phyloP scores from a whole-genome alignment of 768 basidiomycete genomes.

The Hypholoma fasciculare region DNA sequence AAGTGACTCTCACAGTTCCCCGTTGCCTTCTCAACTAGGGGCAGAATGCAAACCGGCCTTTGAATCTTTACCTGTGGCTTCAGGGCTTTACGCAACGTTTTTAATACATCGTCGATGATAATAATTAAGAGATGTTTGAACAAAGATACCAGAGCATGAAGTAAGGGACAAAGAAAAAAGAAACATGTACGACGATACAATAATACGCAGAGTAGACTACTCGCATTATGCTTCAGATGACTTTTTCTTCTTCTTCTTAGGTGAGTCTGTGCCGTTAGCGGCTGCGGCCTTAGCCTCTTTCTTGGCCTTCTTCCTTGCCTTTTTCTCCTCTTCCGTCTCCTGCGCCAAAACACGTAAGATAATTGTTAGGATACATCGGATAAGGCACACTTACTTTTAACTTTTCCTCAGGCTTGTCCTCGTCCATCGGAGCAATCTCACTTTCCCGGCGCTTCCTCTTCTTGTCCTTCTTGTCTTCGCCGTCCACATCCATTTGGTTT shows the following conservation, averaged over 20 bases:
- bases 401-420: conserved; percentile 33
- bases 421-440: conserved; percentile 22
- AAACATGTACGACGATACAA: conserved; percentile 18
- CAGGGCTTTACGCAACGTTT: not conserved
- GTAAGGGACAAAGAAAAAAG: conserved; percentile 21
- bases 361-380: conserved; percentile 13
- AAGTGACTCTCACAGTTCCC: too few relatives aligned
- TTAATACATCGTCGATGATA: not conserved
- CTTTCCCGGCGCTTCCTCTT: conserved; percentile 50
- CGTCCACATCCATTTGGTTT: conserved; percentile 44
- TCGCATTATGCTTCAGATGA: conserved; percentile 33
- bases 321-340: conserved; percentile 84
- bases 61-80: too few relatives aligned
- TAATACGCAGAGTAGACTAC: conserved; percentile 9
- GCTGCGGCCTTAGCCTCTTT: conserved; percentile 62
- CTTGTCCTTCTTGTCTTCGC: conserved; percentile 38
- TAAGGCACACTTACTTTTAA: conserved; percentile 36
- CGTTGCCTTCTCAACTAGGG: too few relatives aligned
- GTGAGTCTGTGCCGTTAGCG: conserved; percentile 24
- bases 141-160: conserved; percentile 10
- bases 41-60: too few relatives aligned
- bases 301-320: conserved; percentile 73
- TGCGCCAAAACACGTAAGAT: conserved; percentile 15
- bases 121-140: not conserved
- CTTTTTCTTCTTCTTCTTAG: conserved; percentile 65